Evolutionary conservation across 2,329 filamentous ascomycete genomes (phyloP).

Genomic region (Fusarium torulosum): DNA sequence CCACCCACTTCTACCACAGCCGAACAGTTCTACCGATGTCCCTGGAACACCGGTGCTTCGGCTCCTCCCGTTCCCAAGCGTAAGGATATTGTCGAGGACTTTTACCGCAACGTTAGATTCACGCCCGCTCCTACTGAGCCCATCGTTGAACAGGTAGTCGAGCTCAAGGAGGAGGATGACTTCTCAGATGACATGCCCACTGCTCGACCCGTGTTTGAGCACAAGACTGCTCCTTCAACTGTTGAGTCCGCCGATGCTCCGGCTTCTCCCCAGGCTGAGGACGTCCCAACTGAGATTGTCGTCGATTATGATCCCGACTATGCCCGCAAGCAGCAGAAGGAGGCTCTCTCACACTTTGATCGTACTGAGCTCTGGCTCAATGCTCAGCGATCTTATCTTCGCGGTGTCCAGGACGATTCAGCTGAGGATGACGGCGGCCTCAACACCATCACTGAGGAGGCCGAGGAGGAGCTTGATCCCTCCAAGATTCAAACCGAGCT

Average conservation of each 20-base stretch:
- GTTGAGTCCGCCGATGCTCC: constrained; percentile 52
- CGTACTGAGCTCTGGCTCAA: constrained; percentile 88
- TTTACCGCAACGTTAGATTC: constrained; percentile 55
- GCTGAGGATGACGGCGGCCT: constrained; percentile 54
- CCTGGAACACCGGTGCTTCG: constrained; percentile 71
- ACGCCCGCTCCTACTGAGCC: constrained; percentile 56
- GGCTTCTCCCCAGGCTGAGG: constrained; percentile 63
- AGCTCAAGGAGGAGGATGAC: constrained; percentile 63
- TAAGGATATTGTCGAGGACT: constrained; percentile 56
- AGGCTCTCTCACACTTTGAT: constrained; percentile 80
- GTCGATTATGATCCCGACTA: constrained; percentile 82
- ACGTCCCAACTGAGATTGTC: constrained; percentile 73
- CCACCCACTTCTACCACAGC: constrained; percentile 90
- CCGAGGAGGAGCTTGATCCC: constrained; percentile 50
- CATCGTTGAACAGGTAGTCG: constrained; percentile 74
- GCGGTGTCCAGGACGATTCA: constrained; percentile 68
- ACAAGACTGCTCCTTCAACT: constrained; percentile 50
- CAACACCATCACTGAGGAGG: constrained; percentile 54
- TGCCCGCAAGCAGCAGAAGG: constrained; percentile 76
- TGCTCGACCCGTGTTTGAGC: constrained; percentile 63
- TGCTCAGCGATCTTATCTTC: constrained; percentile 83
- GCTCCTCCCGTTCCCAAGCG: constrained; percentile 54
- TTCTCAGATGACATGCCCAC: constrained; percentile 74
- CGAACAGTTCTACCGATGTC: constrained; percentile 88
- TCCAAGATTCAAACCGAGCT: constrained; percentile 47